Conservation (phyloP, 2,329 filamentous ascomycete genomes). For the Hypoxylon sp. region DNA sequence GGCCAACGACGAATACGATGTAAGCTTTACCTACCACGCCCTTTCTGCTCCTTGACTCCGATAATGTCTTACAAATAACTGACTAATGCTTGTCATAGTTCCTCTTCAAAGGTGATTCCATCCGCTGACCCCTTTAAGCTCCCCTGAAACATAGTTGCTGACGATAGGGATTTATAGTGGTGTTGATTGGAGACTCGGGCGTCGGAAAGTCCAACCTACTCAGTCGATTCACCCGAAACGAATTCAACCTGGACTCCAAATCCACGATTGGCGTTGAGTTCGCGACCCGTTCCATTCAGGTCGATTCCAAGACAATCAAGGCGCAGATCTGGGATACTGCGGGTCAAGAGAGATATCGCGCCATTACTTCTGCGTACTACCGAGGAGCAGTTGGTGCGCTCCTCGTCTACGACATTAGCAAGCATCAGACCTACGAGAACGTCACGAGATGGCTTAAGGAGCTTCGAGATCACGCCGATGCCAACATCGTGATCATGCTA, state of each 20-base stretch:
- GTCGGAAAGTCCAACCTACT: slow-evolving; percentile 99
- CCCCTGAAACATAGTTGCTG: slow-evolving; percentile 50
- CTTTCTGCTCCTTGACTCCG: slow-evolving; percentile 33
- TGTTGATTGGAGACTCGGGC: slow-evolving; percentile 98
- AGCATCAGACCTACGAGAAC: slow-evolving; percentile 99
- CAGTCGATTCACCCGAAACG: slow-evolving; percentile 99
- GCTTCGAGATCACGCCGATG: slow-evolving; percentile 96
- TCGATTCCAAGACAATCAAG: slow-evolving; percentile 99
- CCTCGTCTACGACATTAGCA: slow-evolving; percentile 99
- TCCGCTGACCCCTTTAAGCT: slow-evolving; percentile 46
- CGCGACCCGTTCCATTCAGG: slow-evolving; percentile 97
- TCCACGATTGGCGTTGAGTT: slow-evolving; percentile 99
- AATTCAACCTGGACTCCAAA: slow-evolving; percentile 99
- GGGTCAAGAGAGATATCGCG: slow-evolving; percentile 98
- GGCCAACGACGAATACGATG: slow-evolving; percentile 99
- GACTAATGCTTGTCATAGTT: slow-evolving; percentile 74
- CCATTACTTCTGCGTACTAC: slow-evolving; percentile 99
- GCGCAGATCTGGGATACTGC: slow-evolving; percentile 99
- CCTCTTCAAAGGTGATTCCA: slow-evolving; percentile 91
- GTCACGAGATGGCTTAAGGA: slow-evolving; percentile 99
- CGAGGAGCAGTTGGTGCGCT: slow-evolving; percentile 96
- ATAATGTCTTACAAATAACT: slow-evolving; percentile 35
- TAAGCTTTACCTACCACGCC: slow-evolving; percentile 67
- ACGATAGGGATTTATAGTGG: slow-evolving; percentile 71
- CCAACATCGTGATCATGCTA: slow-evolving; percentile 99